Percentiles rank a stretch among this genome's conserved stretches.
Conservation (phyloP, 805 yeast genomes). For the Myxozyma kluyveri region DNA sequence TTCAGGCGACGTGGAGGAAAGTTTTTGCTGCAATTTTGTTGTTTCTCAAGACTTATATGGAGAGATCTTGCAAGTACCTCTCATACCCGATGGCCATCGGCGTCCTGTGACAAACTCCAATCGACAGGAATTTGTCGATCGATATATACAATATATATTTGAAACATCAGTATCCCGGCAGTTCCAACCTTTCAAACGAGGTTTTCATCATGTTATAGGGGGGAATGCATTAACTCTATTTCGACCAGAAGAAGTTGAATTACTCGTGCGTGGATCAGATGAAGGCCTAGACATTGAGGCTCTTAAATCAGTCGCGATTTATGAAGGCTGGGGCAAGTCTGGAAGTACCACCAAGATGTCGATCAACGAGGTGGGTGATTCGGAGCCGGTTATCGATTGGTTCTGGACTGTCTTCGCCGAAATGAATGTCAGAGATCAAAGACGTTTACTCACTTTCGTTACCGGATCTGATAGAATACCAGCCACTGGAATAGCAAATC, state of each 20-base stretch:
- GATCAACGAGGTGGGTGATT: conserved; percentile 34
- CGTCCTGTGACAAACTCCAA: conserved; percentile 59
- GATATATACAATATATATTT: conserved; percentile 61
- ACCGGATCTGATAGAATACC: conserved; percentile 93
- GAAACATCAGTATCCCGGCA: conserved; percentile 52
- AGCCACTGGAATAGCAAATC: conserved; percentile 80
- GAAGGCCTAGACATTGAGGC: conserved; percentile 67
- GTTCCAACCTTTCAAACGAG: conserved; percentile 59
- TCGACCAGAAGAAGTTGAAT: conserved; percentile 75
- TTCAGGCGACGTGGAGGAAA: conserved; percentile 44
- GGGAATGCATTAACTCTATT: conserved; percentile 79
- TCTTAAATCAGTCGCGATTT: conserved; percentile 69
- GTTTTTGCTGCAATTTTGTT: conserved; percentile 58
- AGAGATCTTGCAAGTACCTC: conserved; percentile 45
- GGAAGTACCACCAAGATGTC: conserved; percentile 7
- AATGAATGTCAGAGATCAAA: conserved; percentile 50
- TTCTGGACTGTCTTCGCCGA: conserved; percentile 77
- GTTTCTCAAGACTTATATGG: conserved; percentile 54
- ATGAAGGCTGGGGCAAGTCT: conserved; percentile 56
- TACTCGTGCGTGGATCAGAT: conserved; percentile 72
- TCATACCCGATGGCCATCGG: conserved; percentile 58
- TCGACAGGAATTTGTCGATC: conserved; percentile 57
- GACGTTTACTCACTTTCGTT: conserved; percentile 66
- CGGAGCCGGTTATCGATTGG: conserved; percentile 59
- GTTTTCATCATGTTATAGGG: conserved; percentile 74